A percentile compares a stretch with the other conserved stretches of the same genome.
Conservation (phyloP, 179 eudicot species). For the Pouteria campechiana region DNA sequence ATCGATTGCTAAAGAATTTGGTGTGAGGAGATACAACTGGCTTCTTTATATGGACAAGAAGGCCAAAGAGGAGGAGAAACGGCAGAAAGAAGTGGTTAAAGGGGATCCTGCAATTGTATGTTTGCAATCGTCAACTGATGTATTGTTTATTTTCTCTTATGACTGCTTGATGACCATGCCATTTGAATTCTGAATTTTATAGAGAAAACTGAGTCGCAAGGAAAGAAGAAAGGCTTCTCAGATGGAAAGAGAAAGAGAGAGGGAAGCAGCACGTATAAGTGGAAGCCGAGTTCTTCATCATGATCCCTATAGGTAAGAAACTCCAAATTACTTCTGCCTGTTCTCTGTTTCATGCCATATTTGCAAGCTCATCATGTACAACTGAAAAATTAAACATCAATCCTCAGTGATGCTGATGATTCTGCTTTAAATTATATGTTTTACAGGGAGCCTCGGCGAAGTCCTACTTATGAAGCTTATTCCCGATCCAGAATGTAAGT, state of each 20-base stretch:
- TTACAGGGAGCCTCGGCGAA: conserved; percentile 85
- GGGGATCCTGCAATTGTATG: conserved; percentile 98
- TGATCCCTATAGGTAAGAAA: conserved; percentile 75
- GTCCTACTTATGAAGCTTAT: conserved; percentile 96
- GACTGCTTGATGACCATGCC: too few relatives aligned
- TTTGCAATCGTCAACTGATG: too few relatives aligned
- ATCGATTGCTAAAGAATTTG: conserved; percentile 88
- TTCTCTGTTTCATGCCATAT: too few relatives aligned
- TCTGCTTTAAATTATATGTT: conserved; percentile 4
- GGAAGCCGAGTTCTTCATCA: conserved; percentile 70
- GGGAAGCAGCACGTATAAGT: conserved; percentile 55
- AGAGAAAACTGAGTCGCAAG: conserved; percentile 97
- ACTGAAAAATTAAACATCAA: too few relatives aligned
- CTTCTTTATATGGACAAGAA: conserved; percentile 97
- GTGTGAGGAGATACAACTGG: conserved; percentile 97
- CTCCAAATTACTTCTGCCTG: background rate
- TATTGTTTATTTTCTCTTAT: too few relatives aligned
- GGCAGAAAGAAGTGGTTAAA: conserved; percentile 93
- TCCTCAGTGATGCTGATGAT: too few relatives aligned
- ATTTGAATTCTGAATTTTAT: conserved; percentile 9
- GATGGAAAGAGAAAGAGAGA: conserved; percentile 80
- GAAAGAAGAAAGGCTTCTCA: conserved; percentile 96
- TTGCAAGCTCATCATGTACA: too few relatives aligned
- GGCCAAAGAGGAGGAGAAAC: conserved; percentile 91
- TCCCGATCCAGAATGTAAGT: conserved; percentile 74